These are phyloP conservation scores for Wickerhamomyces rabaulensis DNA, from an alignment of 805 yeast species.

Conservation along the genomic window DNA sequence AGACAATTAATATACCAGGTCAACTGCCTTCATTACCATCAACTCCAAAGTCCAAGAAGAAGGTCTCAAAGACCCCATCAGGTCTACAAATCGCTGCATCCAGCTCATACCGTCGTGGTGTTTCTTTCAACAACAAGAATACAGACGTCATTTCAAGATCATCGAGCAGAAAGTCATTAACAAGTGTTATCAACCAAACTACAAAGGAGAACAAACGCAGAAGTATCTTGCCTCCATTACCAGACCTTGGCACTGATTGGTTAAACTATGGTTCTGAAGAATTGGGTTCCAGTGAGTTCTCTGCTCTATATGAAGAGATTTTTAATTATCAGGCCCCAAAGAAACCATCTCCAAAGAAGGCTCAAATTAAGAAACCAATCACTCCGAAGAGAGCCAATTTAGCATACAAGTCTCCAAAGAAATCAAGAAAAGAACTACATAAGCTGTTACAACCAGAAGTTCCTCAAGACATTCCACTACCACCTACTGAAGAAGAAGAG, in stretches of 20 bases:
- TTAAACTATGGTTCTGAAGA: constrained; percentile 13
- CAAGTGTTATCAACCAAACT: neutral
- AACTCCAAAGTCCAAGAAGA: constrained; percentile 19
- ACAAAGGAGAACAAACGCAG: constrained; percentile 15
- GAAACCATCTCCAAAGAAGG: constrained; percentile 7
- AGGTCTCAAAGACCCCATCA: constrained; percentile 15
- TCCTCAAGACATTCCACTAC: neutral
- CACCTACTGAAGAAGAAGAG: neutral
- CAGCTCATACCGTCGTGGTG: constrained; percentile 26
- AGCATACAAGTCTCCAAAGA: constrained; percentile 4
- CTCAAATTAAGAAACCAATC: neutral
- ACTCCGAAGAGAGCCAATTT: neutral
- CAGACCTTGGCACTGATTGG: constrained; percentile 22
- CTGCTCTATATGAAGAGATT: constrained; percentile 25
- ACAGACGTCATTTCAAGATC: constrained; percentile 17
- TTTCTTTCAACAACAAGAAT: constrained; percentile 24
- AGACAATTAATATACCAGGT: constrained; percentile 4
- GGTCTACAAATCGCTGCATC: constrained; percentile 28
- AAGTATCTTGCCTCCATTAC: constrained; percentile 26
- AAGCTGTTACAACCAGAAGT: neutral
- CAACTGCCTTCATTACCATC: constrained; percentile 9
- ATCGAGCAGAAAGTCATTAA: constrained; percentile 18
- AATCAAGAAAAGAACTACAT: constrained; percentile 1
- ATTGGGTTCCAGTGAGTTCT: constrained; percentile 23
- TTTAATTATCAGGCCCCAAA: constrained; percentile 18